These are phyloP conservation scores for Chondrus crispus DNA, from an alignment of 23 red algal species.

Conservation along the genomic window DNA sequence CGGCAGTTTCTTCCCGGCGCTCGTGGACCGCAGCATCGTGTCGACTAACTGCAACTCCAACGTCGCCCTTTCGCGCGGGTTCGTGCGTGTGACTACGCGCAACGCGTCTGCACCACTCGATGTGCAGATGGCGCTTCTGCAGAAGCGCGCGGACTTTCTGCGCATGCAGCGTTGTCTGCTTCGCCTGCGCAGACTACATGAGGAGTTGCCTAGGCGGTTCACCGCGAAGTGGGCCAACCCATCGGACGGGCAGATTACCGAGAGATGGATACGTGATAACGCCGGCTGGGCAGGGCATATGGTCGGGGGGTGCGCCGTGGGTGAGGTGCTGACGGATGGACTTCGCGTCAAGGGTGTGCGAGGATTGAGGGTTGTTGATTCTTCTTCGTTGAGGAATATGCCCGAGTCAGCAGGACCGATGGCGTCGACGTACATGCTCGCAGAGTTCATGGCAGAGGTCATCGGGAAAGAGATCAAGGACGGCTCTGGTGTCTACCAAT, in stretches of 20 bases:
- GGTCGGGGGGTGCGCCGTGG: constrained; percentile 30
- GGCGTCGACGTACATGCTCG: constrained; percentile 57
- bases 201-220: background rate
- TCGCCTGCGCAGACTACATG: background rate
- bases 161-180: background rate
- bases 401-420: constrained; percentile 60
- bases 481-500: too few species aligned
- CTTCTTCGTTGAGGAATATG: constrained; percentile 37
- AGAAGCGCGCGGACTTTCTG: background rate
- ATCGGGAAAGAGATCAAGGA: too few species aligned
- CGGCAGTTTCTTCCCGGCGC: background rate
- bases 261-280: constrained; percentile 1
- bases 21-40: background rate
- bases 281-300: constrained; percentile 33
- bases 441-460: constrained; percentile 45
- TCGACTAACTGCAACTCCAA: background rate
- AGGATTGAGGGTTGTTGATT: constrained; percentile 58
- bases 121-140: constrained; percentile 16
- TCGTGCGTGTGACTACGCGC: too few species aligned
- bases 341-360: constrained; percentile 37
- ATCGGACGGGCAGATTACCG: background rate
- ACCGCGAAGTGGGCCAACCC: constrained; percentile 8
- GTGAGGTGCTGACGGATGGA: constrained; percentile 1
- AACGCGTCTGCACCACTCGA: too few species aligned
- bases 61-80: too few species aligned